These are phyloP conservation scores for Aspergillus piperis DNA, from an alignment of 2,329 filamentous ascomycete genomes.

Conservation along the genomic window DNA sequence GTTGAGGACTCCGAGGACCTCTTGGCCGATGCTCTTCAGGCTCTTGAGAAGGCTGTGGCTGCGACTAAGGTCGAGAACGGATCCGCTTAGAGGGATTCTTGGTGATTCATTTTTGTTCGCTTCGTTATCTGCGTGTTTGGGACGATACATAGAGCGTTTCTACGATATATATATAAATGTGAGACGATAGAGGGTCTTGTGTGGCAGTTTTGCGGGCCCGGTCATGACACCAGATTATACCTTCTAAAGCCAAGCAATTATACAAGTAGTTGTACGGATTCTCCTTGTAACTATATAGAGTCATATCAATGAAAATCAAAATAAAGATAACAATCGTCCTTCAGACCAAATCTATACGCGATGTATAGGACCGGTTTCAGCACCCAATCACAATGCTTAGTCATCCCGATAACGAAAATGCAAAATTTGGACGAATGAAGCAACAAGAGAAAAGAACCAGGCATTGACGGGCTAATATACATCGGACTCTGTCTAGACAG, in stretches of 20 bases:
- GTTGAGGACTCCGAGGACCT: conserved; percentile 89
- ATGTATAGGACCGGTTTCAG: neutral
- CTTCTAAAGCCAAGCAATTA: neutral
- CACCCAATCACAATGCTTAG: conserved; percentile 15
- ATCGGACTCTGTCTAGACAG: neutral
- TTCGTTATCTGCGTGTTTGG: neutral
- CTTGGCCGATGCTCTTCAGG: conserved; percentile 76
- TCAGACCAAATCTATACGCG: neutral
- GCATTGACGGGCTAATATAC: neutral
- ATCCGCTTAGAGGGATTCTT: conserved; percentile 17
- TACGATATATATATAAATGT: neutral
- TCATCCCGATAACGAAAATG: conserved; percentile 15
- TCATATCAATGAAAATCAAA: neutral
- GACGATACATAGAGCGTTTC: neutral
- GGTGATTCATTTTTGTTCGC: neutral
- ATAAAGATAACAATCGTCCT: neutral
- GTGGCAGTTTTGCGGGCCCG: neutral
- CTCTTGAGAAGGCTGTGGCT: conserved; percentile 73
- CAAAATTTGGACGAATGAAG: conserved; percentile 11
- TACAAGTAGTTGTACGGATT: no score
- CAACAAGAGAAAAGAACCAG: neutral
- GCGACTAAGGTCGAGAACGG: conserved; percentile 48
- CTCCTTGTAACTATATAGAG: no score
- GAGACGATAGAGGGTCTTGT: neutral
- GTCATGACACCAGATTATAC: neutral